These are phyloP conservation scores for Pseudoscleropodium purum DNA, from an alignment of 225 moss, liverwort and hornwort species.

Conservation along the genomic window DNA sequence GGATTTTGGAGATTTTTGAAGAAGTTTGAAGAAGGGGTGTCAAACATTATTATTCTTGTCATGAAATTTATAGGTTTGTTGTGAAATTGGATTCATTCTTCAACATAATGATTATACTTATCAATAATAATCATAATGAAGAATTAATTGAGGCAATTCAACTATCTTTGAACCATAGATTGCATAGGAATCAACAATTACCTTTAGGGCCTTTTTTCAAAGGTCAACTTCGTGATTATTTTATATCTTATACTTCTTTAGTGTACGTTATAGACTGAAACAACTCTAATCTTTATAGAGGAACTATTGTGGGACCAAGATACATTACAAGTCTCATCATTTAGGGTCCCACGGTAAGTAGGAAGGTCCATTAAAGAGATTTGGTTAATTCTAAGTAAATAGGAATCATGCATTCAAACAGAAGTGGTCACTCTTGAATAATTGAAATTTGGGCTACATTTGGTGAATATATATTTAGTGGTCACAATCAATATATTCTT, in stretches of 20 bases:
- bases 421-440: not conserved
- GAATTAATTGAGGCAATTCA: not conserved
- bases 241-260: not conserved
- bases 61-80: not conserved
- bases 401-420: not conserved
- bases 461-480: too few relatives aligned
- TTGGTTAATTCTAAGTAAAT: accelerated
- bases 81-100: not conserved
- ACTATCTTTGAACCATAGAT: too few relatives aligned
- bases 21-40: not conserved
- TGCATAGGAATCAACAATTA: not conserved
- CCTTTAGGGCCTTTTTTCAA: accelerated
- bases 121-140: not conserved
- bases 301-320: not conserved
- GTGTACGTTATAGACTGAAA: accelerated
- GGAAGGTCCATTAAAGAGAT: too few relatives aligned
- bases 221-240: not conserved
- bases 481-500: not conserved
- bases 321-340: not conserved
- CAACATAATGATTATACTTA: accelerated
- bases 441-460: not conserved
- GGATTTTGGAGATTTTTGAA: accelerated
- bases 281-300: accelerated
- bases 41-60: not conserved
- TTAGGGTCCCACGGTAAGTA: too few relatives aligned